Evolutionary conservation across 106 monocot genomes (phyloP).

Genomic region (Platanthera zijinensis): DNA sequence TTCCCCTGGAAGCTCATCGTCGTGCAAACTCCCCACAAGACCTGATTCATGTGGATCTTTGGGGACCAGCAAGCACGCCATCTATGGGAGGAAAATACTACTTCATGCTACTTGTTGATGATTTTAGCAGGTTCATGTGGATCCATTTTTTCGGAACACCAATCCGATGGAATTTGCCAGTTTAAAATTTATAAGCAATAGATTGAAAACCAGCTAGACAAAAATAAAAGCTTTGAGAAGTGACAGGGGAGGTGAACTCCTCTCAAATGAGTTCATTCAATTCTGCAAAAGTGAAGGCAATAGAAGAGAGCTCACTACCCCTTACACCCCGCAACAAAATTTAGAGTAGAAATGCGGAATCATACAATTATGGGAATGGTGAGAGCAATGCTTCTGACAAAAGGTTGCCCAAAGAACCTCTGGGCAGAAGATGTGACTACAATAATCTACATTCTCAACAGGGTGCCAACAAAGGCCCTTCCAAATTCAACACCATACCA

Average conservation of each 20-base stretch:
- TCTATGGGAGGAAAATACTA: too few species aligned
- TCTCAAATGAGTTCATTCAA: background rate
- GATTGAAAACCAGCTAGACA: background rate
- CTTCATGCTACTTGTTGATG: too few species aligned
- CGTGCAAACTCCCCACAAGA: too few species aligned
- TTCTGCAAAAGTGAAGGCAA: background rate
- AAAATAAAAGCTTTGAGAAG: background rate
- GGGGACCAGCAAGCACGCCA: too few species aligned
- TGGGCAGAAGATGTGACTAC: conserved; percentile 9
- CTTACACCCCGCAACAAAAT: background rate
- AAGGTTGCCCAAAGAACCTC: background rate
- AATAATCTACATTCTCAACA: background rate
- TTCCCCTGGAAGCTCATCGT: too few species aligned
- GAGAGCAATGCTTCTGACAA: conserved; percentile 3
- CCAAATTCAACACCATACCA: too few species aligned
- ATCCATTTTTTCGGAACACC: too few species aligned
- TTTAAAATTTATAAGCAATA: background rate
- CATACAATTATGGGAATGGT: background rate
- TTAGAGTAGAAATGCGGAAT: too few species aligned
- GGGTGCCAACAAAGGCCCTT: too few species aligned
- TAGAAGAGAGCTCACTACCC: background rate
- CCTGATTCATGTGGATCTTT: too few species aligned
- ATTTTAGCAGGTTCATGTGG: too few species aligned
- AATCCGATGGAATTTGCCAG: background rate
- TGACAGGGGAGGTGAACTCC: conserved; percentile 1